Base-by-base conservation (phyloP, 179 eudicot species). In the Amaranthus tricolor region DNA sequence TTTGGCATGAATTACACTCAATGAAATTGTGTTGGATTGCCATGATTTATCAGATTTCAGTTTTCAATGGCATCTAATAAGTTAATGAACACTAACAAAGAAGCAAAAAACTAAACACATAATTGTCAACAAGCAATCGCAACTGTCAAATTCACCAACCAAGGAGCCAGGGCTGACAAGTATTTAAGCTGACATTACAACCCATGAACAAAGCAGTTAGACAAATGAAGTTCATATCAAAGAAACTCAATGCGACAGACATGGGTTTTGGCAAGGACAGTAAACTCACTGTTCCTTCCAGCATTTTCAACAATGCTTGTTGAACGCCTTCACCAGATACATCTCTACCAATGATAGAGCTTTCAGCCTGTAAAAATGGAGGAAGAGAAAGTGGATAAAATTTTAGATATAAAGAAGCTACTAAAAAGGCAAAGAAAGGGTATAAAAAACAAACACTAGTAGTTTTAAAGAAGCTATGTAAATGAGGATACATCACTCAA, bases 301-400 rank as follows among this genome's bases (percentile, higher is more conserved):
- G 87, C 95, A 93, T 91, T 80, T 93, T 93, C 64, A 93, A 84
- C 74, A 93, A 88, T 78, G 98, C 98, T 80, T 93, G 98, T 87
- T 93, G 98, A 71, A 93, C 98, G 77, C 98, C 98, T 82, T 93
- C 98, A 68, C 98, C 98, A 9, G 98, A 91, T 21, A 93, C 98
- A 81, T 93, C 98, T 85, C 98, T 86, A 85, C 98, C 90, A 78
- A 93, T 82, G 72, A 87, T 93, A 73, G 89, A 80, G 86, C 89
- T 93, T 79, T 91, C 97, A 72, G 95, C 88, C 97, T 91, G 86
- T 48, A 77, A 43, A 60, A 52, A 62, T 10, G 47, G 51, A 9
- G n/a, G 44, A 20, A 20, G 10, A 79, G 48, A 24, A 14, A 75
- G n/a, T 19, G 50, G 20, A 4, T 10, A 69, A 21, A 2, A 43